Percentiles rank a stretch among this genome's conserved stretches.
Evolutionary conservation across 2,329 filamentous ascomycete species (phyloP).

Genomic region (Grosmannia serpens): DNA sequence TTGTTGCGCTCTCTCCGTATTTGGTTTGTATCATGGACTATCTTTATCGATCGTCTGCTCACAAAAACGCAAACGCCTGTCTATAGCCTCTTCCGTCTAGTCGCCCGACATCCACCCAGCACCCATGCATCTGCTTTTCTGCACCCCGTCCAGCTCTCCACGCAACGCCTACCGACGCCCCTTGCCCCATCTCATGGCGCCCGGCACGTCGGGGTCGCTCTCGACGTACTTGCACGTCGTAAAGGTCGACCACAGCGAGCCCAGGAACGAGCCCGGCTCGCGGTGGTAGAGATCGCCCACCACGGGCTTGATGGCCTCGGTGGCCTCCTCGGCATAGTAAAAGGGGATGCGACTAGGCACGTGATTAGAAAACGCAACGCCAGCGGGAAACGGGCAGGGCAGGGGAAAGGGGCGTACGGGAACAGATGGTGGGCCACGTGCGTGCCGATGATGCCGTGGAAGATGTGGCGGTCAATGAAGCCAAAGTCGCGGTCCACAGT

Average conservation of each 20-base stretch:
- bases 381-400: neutral
- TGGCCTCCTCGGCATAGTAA: conserved; percentile 15
- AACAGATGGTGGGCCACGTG: conserved; percentile 93
- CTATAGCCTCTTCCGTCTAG: no score
- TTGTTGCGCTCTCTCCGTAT: no score
- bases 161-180: neutral
- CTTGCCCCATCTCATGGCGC: conserved; percentile 24
- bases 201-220: conserved; percentile 23
- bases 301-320: conserved; percentile 48
- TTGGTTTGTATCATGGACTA: no score
- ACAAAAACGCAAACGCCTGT: no score
- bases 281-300: conserved; percentile 93
- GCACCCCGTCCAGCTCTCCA: no score
- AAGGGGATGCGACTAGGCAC: conserved; percentile 68
- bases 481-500: conserved; percentile 96
- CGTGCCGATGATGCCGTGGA: conserved; percentile 93
- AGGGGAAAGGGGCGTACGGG: conserved; percentile 26
- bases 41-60: no score
- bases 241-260: conserved; percentile 33
- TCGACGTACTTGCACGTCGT: conserved; percentile 36
- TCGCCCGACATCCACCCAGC: no score
- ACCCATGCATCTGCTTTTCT: no score
- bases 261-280: conserved; percentile 43
- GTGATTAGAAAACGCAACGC: neutral
- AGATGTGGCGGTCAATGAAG: conserved; percentile 76